phyloP scores from a whole-genome alignment of 176 grass and related monocot species.

The Tillandsia leiboldiana region DNA sequence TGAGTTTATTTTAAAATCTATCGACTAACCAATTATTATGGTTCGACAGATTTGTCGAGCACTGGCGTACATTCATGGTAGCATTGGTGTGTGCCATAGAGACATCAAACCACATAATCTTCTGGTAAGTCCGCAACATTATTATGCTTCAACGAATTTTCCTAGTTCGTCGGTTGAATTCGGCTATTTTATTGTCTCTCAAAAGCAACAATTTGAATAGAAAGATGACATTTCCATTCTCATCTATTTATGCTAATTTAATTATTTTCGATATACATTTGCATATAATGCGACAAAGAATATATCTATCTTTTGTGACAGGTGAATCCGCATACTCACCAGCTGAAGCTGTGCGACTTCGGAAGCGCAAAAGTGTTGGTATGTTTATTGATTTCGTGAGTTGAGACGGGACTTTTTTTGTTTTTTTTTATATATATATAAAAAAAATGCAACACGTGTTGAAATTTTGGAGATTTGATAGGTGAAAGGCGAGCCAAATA shows the following conservation, averaged over 20 bases:
- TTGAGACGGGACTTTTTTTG: background rate
- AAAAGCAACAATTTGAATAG: too few species aligned
- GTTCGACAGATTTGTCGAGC: constrained; percentile 18
- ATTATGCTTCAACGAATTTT: too few species aligned
- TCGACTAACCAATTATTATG: background rate
- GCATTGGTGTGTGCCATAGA: constrained; percentile 18
- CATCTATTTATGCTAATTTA: too few species aligned
- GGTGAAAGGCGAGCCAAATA: constrained; percentile 53
- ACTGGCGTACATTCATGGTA: constrained; percentile 16
- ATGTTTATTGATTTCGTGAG: background rate
- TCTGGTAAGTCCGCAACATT: constrained; percentile 2
- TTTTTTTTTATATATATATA: background rate
- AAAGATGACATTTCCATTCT: too few species aligned
- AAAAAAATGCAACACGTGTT: background rate
- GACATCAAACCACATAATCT: constrained; percentile 28
- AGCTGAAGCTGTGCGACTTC: constrained; percentile 24
- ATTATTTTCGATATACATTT: background rate
- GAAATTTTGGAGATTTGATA: background rate
- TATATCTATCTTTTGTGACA: background rate
- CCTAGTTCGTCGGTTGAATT: too few species aligned
- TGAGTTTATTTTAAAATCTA: background rate
- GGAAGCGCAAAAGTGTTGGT: constrained; percentile 25
- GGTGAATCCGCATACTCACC: constrained; percentile 3
- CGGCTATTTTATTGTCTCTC: too few species aligned
- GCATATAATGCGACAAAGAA: background rate